Base-by-base conservation (phyloP, 805 yeast genomes). In the Schwanniomyces sp. region DNA sequence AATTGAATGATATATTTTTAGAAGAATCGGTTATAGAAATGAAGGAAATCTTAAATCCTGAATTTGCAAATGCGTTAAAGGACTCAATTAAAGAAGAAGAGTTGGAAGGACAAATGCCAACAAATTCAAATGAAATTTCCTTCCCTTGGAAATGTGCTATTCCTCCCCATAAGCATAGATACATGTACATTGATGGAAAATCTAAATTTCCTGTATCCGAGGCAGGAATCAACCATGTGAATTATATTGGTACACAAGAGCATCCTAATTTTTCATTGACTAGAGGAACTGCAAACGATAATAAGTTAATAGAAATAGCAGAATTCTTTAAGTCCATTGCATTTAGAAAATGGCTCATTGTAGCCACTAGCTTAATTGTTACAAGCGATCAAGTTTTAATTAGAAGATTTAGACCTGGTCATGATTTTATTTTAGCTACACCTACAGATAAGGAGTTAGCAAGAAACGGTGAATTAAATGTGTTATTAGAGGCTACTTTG, bases 131-230 rank as follows among this genome's bases (percentile, higher is more conserved):
- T 1, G 87, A 87, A 25, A 80, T 88, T 0, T 45, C 61, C 8
- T 72, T 64, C 42, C 96, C 96, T 7, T 94, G 99, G 99, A 84
- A 86, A 52, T 75, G 91, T 36, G 94, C 97, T 0, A 80, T 86
- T 41, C 98, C 99, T 7, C 94, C 97, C 7, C 98, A 92, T 61
- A 90, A 94, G 63, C 91, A 91, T 70, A 73, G 97, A 52, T 94
- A 77, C 61, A 64, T 90, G 73, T 92, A 90, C 62, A 75, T 91
- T 28, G 96, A 89, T 61, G 92, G 92, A 3, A 70, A 72, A 47
- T 49, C 57, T 7, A 63, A 64, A 5, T 63, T 70, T 50, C 65
- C 63, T 4, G 63, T 75, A 40, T 56, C 61, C 17, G 68, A 73
- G 14, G 55, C 54, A 3, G 58, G 62, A 2, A 77, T 78, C 26